phyloP scores from a whole-genome alignment of 768 basidiomycete genomes.

The Termitomyces sp. region DNA sequence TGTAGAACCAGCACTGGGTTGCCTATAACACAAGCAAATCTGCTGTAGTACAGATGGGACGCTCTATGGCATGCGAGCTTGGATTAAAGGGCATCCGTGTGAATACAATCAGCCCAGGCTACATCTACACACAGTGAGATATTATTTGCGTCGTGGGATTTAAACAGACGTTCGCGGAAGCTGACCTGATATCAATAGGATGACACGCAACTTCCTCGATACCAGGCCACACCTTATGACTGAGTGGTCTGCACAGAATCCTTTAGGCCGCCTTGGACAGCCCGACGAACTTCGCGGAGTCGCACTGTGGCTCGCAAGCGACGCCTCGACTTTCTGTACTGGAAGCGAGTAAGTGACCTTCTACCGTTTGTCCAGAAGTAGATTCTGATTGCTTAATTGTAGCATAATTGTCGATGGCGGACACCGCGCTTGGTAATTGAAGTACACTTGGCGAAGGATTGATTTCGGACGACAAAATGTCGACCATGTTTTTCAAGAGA shows the following conservation, averaged over 20 bases:
- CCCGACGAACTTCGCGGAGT: conserved; percentile 69
- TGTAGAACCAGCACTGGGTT: conserved; percentile 60
- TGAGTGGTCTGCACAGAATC: conserved; percentile 59
- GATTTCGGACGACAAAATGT: not conserved
- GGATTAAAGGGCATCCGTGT: conserved; percentile 63
- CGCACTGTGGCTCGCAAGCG: conserved; percentile 59
- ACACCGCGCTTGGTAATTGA: conserved; percentile 15
- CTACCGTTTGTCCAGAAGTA: not conserved
- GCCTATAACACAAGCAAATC: conserved; percentile 73
- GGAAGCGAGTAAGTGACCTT: conserved; percentile 52
- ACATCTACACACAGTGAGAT: conserved; percentile 59
- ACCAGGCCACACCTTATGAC: conserved; percentile 45
- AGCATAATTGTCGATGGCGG: conserved; percentile 20
- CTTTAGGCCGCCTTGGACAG: conserved; percentile 58
- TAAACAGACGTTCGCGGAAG: not conserved
- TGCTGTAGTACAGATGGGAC: conserved; percentile 75
- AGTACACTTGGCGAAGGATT: not conserved
- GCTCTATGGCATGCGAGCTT: conserved; percentile 75
- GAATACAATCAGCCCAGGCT: conserved; percentile 68
- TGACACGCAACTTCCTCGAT: conserved; percentile 58
- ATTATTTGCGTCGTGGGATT: not conserved
- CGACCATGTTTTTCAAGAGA: no score
- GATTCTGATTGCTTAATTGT: not conserved
- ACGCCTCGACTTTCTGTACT: conserved; percentile 69
- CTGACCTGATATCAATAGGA: conserved; percentile 27